A percentile compares a stretch with the other conserved stretches of the same genome.
These are phyloP conservation scores for Sisymbrium altissimum DNA, from an alignment of 345 rosid species.

Conservation along the genomic window DNA sequence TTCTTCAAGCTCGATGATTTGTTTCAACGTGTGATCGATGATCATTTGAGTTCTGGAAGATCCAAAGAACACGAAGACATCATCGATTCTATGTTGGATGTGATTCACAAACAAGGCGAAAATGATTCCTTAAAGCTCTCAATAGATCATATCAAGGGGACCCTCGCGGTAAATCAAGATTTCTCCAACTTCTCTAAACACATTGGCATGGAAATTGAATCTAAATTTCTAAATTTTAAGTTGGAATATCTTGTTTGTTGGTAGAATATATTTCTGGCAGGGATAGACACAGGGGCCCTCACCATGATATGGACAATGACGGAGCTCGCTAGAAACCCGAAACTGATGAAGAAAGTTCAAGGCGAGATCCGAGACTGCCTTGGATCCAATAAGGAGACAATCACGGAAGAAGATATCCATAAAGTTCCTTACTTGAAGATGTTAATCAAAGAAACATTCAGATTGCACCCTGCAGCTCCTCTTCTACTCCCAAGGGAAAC, in stretches of 20 bases:
- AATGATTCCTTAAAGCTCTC: constrained; percentile 9
- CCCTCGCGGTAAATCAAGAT: constrained; percentile 21
- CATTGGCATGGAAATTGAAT: neutral
- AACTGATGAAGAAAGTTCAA: constrained; percentile 40
- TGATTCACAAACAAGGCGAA: constrained; percentile 18
- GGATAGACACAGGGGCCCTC: constrained; percentile 30
- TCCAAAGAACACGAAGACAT: constrained; percentile 28
- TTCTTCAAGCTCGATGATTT: constrained; percentile 17
- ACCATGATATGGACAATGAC: constrained; percentile 41
- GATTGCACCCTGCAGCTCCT: constrained; percentile 57
- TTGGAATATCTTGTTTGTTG: neutral
- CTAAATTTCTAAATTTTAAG: neutral
- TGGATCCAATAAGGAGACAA: constrained; percentile 33
- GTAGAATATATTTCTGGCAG: constrained; percentile 30
- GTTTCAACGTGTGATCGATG: constrained; percentile 29
- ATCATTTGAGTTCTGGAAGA: constrained; percentile 22
- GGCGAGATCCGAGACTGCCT: constrained; percentile 38
- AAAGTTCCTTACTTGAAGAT: constrained; percentile 44
- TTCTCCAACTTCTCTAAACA: neutral
- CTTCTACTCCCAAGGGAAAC: constrained; percentile 56
- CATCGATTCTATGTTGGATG: constrained; percentile 25
- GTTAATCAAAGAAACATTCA: constrained; percentile 50
- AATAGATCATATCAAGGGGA: constrained; percentile 25
- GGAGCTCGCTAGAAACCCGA: constrained; percentile 43
- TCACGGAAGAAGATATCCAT: constrained; percentile 42